These are phyloP conservation scores for Phytophthora kernoviae DNA, from an alignment of 352 stramenopile genomes.

Conservation along the genomic window DNA sequence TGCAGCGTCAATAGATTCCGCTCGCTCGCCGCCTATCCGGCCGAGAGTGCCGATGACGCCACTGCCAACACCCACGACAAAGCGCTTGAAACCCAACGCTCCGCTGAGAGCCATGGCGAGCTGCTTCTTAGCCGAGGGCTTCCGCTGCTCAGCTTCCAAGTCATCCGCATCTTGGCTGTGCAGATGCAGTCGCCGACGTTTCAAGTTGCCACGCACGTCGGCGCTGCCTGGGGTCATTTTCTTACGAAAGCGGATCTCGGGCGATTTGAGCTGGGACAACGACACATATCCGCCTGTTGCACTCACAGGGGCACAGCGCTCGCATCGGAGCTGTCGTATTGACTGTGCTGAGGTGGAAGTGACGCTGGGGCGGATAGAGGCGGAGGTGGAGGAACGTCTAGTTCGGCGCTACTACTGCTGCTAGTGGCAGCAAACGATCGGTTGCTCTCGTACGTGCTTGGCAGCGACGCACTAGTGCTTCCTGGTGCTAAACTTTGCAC, in stretches of 20 bases:
- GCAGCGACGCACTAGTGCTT: conserved; percentile 11
- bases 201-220: conserved; percentile 61
- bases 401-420: conserved; percentile 28
- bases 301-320: conserved; percentile 36
- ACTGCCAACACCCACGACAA: conserved; percentile 37
- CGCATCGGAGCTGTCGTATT: conserved; percentile 14
- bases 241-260: conserved; percentile 74
- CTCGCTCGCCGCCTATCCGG: conserved; percentile 30
- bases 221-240: conserved; percentile 36
- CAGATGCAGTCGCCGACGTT: conserved; percentile 56
- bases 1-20: conserved; percentile 36
- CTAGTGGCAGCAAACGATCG: conserved; percentile 25
- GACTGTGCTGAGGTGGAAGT: conserved; percentile 23
- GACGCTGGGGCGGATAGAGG: conserved; percentile 21
- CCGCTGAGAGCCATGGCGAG: conserved; percentile 34
- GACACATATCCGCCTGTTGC: conserved; percentile 72
- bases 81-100: conserved; percentile 37
- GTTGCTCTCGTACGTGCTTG: conserved; percentile 32
- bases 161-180: conserved; percentile 40
- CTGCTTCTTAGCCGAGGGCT: conserved; percentile 35
- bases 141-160: conserved; percentile 27
- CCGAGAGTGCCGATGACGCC: conserved; percentile 35
- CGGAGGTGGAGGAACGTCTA: conserved; percentile 23
- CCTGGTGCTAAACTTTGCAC: conserved; percentile 39
- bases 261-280: conserved; percentile 73